phyloP scores from a whole-genome alignment of 768 basidiomycete species.

The Brasilioporus rufonigricans region DNA sequence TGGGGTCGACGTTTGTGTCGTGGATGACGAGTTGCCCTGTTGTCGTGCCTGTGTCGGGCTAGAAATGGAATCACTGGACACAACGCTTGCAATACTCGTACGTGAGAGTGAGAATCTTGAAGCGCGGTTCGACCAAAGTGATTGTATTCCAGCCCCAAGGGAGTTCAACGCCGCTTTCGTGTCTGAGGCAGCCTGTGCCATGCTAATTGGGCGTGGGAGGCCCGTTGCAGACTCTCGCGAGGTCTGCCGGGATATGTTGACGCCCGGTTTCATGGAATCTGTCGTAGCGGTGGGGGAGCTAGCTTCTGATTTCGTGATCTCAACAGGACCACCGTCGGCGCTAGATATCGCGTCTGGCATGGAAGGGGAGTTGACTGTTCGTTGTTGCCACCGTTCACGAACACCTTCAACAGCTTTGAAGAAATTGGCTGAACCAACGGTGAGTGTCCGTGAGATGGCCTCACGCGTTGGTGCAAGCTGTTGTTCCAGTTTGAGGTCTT shows the following conservation, averaged over 20 bases:
- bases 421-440: conserved; percentile 72
- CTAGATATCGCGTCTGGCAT: conserved; percentile 21
- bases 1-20: conserved; percentile 11
- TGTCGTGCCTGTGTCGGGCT: conserved; percentile 8
- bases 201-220: conserved; percentile 23
- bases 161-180: conserved; percentile 35
- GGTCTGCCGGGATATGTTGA: conserved; percentile 17
- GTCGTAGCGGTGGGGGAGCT: conserved; percentile 8
- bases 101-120: conserved; percentile 39
- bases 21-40: neutral
- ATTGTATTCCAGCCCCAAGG: conserved; percentile 47
- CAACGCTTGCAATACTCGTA: conserved; percentile 24
- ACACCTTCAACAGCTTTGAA: conserved; percentile 92
- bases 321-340: conserved; percentile 22
- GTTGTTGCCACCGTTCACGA: conserved; percentile 64
- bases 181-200: conserved; percentile 33
- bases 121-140: conserved; percentile 43
- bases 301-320: conserved; percentile 31
- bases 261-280: conserved; percentile 16
- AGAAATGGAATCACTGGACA: conserved; percentile 22
- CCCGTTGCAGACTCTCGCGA: conserved; percentile 28
- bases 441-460: conserved; percentile 76
- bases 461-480: conserved; percentile 93
- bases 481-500: conserved; percentile 90
- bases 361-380: conserved; percentile 29